Base-by-base conservation (phyloP, 2,329 filamentous ascomycete genomes). In the Talaromyces sp. region DNA sequence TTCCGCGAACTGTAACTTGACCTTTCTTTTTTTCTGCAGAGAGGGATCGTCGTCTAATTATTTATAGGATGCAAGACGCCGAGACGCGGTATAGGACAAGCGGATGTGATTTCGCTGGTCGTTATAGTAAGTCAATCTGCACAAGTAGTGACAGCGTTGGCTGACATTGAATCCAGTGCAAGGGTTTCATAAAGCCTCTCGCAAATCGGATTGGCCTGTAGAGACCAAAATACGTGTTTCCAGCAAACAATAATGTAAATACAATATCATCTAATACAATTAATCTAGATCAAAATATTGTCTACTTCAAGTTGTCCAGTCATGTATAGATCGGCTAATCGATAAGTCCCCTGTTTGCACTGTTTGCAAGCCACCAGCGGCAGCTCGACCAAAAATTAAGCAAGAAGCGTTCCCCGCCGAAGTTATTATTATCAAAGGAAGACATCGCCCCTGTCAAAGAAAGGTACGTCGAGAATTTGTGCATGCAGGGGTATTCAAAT, bases 1-100 rank as follows among this genome's bases (percentile, higher is more conserved):
- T 84, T 88, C 58, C 69, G 77, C 47, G 79, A 78, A 67, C 85
- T 82, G 82, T 78, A 72, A 62, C 68, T 55, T 9, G 9, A 6
- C 10, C 2, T 15, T 10, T 49, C 17, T 10, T 44, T 33, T 17
- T n/a, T 52, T n/a, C 19, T 15, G 13, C 33, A 36, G 33, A 36
- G 11, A 13, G 54, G 28, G 33, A 55, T 55, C 22, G 4, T 42
- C 3, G n/a, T 67, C 72, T 60, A 70, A 60, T 19, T 4, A 22
- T 28, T 8, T 6, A 51, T 9, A 56, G 77, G 75, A 74, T 69
- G 17, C 70, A 73, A 30, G 71, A 77, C 66, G 79, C 79, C 5
- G 66, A 78, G 57, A 61, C 60, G 7, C 68, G 71, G n/a, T 78
- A 74, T 63, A 69, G 71, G 15, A 71, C 78, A 36, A 77, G 69